phyloP scores from a whole-genome alignment of 225 moss, liverwort and hornwort species.

The Lunularia cruciata region DNA sequence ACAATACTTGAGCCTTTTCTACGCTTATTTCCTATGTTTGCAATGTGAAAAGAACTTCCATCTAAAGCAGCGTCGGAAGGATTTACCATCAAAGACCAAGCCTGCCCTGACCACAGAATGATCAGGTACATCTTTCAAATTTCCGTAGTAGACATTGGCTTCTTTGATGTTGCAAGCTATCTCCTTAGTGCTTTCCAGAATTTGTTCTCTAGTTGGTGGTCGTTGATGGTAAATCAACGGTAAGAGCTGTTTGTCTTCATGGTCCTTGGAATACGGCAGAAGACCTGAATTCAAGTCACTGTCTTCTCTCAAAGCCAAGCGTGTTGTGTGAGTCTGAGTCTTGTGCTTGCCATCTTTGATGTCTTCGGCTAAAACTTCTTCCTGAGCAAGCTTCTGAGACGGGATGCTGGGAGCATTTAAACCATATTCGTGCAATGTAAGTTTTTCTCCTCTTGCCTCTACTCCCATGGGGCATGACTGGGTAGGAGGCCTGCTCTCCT shows the following conservation, averaged over 20 bases:
- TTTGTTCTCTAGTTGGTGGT: slow-evolving; percentile 60
- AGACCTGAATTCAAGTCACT: background rate
- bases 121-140: slow-evolving; percentile 66
- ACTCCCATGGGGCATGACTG: background rate
- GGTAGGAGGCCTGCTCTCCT: background rate
- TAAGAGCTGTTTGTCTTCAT: slow-evolving; percentile 13
- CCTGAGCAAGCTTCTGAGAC: background rate
- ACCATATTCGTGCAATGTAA: too few species aligned
- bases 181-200: slow-evolving; percentile 45
- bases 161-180: slow-evolving; percentile 47
- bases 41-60: background rate
- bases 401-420: too few species aligned
- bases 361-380: background rate
- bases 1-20: background rate
- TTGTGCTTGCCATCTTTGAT: background rate
- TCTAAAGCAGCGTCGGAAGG: background rate
- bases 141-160: slow-evolving; percentile 76
- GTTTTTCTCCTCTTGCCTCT: background rate
- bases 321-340: background rate
- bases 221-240: slow-evolving; percentile 58
- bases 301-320: background rate
- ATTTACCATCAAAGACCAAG: slow-evolving; percentile 86
- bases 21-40: background rate
- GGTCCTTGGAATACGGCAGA: background rate
- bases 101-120: slow-evolving; percentile 75